phyloP scores from a whole-genome alignment of 192 early-diverging fungal genomes.

The Coemansia sp. region DNA sequence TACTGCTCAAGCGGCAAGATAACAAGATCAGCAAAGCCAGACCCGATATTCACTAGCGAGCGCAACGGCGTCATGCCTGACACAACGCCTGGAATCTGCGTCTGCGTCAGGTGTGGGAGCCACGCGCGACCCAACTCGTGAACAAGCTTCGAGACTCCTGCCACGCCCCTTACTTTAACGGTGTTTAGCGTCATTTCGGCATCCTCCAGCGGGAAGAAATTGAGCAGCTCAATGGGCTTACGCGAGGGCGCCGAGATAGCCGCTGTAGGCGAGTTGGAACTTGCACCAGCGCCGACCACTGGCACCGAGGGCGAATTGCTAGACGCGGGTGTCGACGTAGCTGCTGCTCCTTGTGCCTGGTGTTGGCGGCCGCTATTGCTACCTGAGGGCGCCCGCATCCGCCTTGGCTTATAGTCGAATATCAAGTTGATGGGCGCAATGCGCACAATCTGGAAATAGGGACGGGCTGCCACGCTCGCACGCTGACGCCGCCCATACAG shows the following conservation, averaged over 20 bases:
- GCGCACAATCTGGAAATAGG: conserved; percentile 65
- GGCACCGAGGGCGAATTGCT: not conserved
- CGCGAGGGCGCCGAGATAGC: conserved; percentile 3
- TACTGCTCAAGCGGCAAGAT: conserved; percentile 94
- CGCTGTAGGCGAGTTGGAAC: not conserved
- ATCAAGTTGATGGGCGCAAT: conserved; percentile 80
- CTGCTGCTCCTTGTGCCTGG: not conserved
- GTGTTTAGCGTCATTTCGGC: conserved; percentile 85
- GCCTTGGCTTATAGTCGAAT: conserved; percentile 98
- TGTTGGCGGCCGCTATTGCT: conserved; percentile 3
- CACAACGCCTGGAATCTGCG: conserved; percentile 88
- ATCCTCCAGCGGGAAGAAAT: conserved; percentile 91
- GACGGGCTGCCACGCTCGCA: conserved; percentile 20
- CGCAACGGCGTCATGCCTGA: conserved; percentile 88
- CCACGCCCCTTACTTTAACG: conserved; percentile 80
- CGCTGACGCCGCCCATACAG: conserved; percentile 8
- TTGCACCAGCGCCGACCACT: not conserved
- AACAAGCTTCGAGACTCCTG: conserved; percentile 69
- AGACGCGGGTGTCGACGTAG: not conserved
- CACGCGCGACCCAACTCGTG: conserved; percentile 72
- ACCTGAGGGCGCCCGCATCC: conserved; percentile 66
- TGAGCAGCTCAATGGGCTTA: conserved; percentile 67
- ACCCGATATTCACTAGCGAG: conserved; percentile 88
- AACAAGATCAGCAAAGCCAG: conserved; percentile 90
- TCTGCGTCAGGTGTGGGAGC: conserved; percentile 92